These are phyloP conservation scores for Candida odintsovae DNA, from an alignment of 805 yeast genomes.

Conservation along the genomic window DNA sequence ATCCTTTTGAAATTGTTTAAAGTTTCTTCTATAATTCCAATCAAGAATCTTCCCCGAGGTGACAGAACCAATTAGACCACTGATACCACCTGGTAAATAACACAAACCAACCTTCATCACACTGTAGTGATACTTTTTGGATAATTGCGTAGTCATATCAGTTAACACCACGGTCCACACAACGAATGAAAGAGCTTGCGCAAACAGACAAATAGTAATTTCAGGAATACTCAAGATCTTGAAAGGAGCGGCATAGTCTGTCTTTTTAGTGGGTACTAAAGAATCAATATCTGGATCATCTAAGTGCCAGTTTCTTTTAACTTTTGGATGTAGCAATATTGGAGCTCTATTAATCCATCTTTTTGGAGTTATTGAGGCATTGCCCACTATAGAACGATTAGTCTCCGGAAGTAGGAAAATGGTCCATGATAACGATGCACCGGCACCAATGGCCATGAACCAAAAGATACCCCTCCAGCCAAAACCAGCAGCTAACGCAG, in stretches of 20 bases:
- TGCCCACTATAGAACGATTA: constrained; percentile 63
- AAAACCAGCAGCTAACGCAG: constrained; percentile 35
- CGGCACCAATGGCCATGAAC: constrained; percentile 65
- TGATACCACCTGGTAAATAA: constrained; percentile 69
- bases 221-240: constrained; percentile 37
- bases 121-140: constrained; percentile 42
- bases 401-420: constrained; percentile 64
- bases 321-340: constrained; percentile 23
- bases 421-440: constrained; percentile 26
- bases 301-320: constrained; percentile 20
- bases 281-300: constrained; percentile 28
- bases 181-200: constrained; percentile 59
- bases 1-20: constrained; percentile 17
- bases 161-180: constrained; percentile 69
- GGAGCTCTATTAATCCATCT: constrained; percentile 39
- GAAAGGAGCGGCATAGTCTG: constrained; percentile 34
- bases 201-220: constrained; percentile 43
- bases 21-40: constrained; percentile 38
- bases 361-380: constrained; percentile 57
- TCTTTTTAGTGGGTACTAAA: constrained; percentile 16
- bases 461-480: constrained; percentile 77
- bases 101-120: constrained; percentile 62
- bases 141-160: constrained; percentile 51
- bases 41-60: constrained; percentile 53
- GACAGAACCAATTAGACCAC: constrained; percentile 57